Base-by-base conservation (phyloP, 2,329 filamentous ascomycete species). In the Scedosporium aurantiacum region DNA sequence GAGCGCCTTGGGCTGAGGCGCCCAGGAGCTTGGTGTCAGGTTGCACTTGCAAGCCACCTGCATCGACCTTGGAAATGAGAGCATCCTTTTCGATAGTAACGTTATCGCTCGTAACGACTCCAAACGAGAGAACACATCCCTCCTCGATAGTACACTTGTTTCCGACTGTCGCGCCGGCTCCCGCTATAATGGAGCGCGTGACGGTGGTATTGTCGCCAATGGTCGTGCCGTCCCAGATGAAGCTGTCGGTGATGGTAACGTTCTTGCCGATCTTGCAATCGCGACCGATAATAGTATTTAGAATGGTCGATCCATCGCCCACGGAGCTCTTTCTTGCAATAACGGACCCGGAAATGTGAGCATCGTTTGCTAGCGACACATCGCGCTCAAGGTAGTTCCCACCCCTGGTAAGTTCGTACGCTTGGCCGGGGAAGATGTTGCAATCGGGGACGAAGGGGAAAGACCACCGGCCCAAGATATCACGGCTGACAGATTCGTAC, bases 391-490 rank as follows among this genome's bases (percentile, higher is more conserved):
- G 84, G 27, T 63, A 62, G 40, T 58, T 60, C 12, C 58, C 58
- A 2, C 52, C 60, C 21, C 54, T 25, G n/a, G 63, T 64, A 21
- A 91, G 80, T 65, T 84, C 83, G 72, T 94, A 97, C 1, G 84
- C 85, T 67, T 96, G 90, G 50, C 84, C 87, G 1, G 84, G 82
- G 1, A 94, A 76, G 23, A 97, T 76, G 69, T 97, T 97, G 70
- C 86, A 92, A 70, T 97, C 92, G 2, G 93, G 93, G 62, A 90
- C 88, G 50, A 97, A 81, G 1, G 94, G 93, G 68, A 91, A 94
- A 8, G 91, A 87, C 90, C 91, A 96, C 63, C 92, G 82, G 57
- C 85, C 85, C 14, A 96, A 79, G n/a, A 97, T 82, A 70, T 97
- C 93, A 68, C 85, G 88, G 72, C 86, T 92, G 60, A 99, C 85